Percentiles rank a stretch among this genome's conserved stretches.
phyloP scores from a whole-genome alignment of 2,329 filamentous ascomycete genomes.

The Diaporthe citri region DNA sequence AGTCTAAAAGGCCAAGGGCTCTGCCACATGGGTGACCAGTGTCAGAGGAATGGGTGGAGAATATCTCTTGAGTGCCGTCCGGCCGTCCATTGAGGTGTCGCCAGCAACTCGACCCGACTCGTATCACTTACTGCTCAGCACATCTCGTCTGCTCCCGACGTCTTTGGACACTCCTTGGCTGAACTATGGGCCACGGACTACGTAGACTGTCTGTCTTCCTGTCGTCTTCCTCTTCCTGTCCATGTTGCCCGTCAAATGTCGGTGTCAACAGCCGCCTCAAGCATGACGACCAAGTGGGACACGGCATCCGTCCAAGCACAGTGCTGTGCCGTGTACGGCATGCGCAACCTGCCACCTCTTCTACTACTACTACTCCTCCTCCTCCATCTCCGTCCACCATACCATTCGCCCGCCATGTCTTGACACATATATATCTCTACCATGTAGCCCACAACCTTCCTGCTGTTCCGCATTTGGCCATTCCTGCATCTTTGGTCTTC shows the following conservation, averaged over 20 bases:
- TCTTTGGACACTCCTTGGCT: background rate
- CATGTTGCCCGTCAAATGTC: slow-evolving; percentile 19
- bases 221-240: background rate
- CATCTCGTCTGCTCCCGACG: background rate
- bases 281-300: slow-evolving; percentile 24
- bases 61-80: background rate
- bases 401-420: slow-evolving; percentile 4
- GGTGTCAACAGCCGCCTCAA: slow-evolving; percentile 30
- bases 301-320: slow-evolving; percentile 11
- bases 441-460: background rate
- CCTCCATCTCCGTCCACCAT: background rate
- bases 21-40: slow-evolving; percentile 1
- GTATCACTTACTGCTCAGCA: background rate
- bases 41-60: background rate
- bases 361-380: background rate
- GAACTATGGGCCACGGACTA: background rate
- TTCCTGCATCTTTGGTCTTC: slow-evolving; percentile 29
- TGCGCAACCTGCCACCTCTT: slow-evolving; percentile 7
- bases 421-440: slow-evolving; percentile 4
- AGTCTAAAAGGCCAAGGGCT: background rate
- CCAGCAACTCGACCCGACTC: slow-evolving; percentile 24
- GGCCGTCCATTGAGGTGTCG: slow-evolving; percentile 18
- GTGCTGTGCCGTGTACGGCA: slow-evolving; percentile 19
- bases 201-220: background rate
- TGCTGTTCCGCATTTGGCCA: slow-evolving; percentile 33